Conservation (phyloP, 345 rosid genomes). For the Geranium rotundifolium region DNA sequence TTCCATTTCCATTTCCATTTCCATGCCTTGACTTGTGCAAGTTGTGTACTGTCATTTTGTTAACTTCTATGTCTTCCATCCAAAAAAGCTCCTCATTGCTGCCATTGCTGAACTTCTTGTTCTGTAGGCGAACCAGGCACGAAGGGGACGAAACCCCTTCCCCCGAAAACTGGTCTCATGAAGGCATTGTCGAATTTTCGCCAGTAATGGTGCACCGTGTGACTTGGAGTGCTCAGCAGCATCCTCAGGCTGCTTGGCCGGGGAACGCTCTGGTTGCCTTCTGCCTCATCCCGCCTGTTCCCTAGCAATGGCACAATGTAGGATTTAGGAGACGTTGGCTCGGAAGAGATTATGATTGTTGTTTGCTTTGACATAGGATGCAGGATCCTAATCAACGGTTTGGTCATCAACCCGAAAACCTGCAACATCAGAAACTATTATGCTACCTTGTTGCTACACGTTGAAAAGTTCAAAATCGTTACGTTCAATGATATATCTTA, state of each 20-base stretch:
- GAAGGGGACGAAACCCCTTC: slow-evolving; percentile 57
- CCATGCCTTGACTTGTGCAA: too few species aligned
- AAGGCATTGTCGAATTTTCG: slow-evolving; percentile 59
- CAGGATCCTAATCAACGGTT: slow-evolving; percentile 66
- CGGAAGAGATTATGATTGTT: slow-evolving; percentile 33
- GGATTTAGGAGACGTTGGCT: slow-evolving; percentile 48
- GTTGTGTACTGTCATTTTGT: too few species aligned
- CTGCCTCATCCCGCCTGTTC: slow-evolving; percentile 22
- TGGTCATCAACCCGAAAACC: slow-evolving; percentile 83
- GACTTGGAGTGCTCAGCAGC: slow-evolving; percentile 56
- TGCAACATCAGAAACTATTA: slow-evolving; percentile 12
- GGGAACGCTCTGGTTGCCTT: slow-evolving; percentile 10
- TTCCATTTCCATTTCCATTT: too few species aligned
- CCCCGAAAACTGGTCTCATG: slow-evolving; percentile 89
- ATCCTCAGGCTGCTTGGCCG: slow-evolving; percentile 33
- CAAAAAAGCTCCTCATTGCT: slow-evolving; percentile 9
- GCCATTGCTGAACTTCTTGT: slow-evolving; percentile 24
- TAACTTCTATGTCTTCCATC: too few species aligned
- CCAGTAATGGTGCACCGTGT: slow-evolving; percentile 74
- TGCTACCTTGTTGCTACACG: too few species aligned
- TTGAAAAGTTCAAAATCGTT: too few species aligned
- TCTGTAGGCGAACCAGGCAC: slow-evolving; percentile 65
- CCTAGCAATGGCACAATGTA: slow-evolving; percentile 42
- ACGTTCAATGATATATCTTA: slow-evolving; percentile 16
- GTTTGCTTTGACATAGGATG: slow-evolving; percentile 45